Percentiles rank a stretch among this genome's conserved stretches.
Evolutionary conservation across 805 yeast species (phyloP).

Genomic region (Candida sphagnicola): DNA sequence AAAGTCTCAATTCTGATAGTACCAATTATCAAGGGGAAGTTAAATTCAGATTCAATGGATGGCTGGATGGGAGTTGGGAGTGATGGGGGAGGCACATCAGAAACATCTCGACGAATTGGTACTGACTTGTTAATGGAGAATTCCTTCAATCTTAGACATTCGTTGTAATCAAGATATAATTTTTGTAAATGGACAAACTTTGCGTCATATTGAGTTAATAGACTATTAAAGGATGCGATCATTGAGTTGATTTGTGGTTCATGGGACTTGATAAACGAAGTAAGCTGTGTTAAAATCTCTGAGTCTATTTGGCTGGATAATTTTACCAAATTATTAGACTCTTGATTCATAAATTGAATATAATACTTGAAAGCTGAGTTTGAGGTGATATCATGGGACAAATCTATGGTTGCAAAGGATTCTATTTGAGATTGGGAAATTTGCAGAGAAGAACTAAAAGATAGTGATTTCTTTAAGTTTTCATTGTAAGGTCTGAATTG

Average conservation of each 20-base stretch:
- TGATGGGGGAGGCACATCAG: no score
- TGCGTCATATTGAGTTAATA: slow-evolving; percentile 22
- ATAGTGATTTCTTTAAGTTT: not conserved
- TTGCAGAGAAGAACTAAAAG: not conserved
- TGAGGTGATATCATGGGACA: not conserved
- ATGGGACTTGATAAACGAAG: slow-evolving; percentile 29
- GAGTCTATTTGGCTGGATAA: slow-evolving; percentile 33
- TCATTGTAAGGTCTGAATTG: not conserved
- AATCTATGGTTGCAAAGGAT: not conserved
- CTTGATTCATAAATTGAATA: slow-evolving; percentile 17
- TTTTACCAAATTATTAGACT: slow-evolving; percentile 18
- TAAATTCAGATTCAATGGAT: slow-evolving; percentile 12
- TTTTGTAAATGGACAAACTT: slow-evolving; percentile 23
- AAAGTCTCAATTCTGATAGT: slow-evolving; percentile 15
- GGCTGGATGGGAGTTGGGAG: slow-evolving; percentile 1
- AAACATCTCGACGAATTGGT: no score
- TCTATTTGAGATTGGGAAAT: not conserved
- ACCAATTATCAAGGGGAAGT: slow-evolving; percentile 32
- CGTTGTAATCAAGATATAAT: slow-evolving; percentile 25
- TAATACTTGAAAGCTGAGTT: slow-evolving; percentile 8
- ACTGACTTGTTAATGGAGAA: slow-evolving; percentile 13
- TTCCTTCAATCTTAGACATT: slow-evolving; percentile 29
- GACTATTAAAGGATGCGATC: slow-evolving; percentile 18
- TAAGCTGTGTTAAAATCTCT: slow-evolving; percentile 28
- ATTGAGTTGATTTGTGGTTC: slow-evolving; percentile 29